A percentile compares a stretch with the other conserved stretches of the same genome.
These are phyloP conservation scores for Musa schizocarpa DNA, from an alignment of 176 grass and related monocot genomes.

Conservation along the genomic window DNA sequence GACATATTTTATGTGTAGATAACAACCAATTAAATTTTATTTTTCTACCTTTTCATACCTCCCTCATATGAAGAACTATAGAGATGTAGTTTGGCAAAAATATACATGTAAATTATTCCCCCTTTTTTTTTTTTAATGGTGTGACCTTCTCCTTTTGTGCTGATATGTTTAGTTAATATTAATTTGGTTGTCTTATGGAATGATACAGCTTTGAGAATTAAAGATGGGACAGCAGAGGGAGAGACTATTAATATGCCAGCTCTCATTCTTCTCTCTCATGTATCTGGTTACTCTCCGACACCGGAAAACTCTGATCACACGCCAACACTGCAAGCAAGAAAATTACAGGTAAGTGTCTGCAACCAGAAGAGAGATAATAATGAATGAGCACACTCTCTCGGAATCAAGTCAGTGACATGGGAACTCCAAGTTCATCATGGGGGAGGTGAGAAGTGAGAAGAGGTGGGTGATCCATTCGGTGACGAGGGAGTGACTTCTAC, in stretches of 20 bases:
- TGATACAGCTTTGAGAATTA: neutral
- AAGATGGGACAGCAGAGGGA: neutral
- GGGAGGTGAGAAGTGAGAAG: too few species aligned
- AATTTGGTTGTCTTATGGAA: neutral
- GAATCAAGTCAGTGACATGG: neutral
- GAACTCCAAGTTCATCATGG: neutral
- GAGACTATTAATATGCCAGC: neutral
- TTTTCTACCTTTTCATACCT: too few species aligned
- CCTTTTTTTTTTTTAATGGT: neutral
- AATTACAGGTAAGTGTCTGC: neutral
- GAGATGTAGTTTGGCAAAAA: too few species aligned
- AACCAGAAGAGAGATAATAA: too few species aligned
- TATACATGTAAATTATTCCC: too few species aligned
- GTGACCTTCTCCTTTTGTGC: neutral
- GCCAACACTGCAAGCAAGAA: neutral
- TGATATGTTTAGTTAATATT: neutral
- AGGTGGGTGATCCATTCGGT: neutral
- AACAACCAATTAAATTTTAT: neutral
- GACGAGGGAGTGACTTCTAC: constrained; percentile 1
- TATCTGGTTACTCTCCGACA: neutral
- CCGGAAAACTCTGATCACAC: neutral
- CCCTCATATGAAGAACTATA: too few species aligned
- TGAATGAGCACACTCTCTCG: too few species aligned
- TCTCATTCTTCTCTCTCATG: too few species aligned
- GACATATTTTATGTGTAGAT: neutral